phyloP scores from a whole-genome alignment of 176 grass and related monocot species.

The Carex kokanica region DNA sequence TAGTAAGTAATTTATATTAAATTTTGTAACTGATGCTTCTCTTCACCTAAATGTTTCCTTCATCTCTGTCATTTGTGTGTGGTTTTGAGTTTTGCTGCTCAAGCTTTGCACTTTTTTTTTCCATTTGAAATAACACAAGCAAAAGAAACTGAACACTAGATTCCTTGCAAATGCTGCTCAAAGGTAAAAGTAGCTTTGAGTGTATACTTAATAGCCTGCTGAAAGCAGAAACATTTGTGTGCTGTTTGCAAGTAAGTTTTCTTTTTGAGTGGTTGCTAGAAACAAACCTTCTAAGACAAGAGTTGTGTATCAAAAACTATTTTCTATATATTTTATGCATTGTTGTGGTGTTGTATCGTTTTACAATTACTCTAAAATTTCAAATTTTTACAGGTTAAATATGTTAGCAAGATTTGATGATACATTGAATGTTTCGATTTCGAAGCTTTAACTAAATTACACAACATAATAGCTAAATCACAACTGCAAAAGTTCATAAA shows the following conservation, averaged over 20 bases:
- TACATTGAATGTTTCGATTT: neutral
- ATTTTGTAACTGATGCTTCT: too few relatives aligned
- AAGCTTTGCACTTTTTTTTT: too few relatives aligned
- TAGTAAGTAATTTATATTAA: too few relatives aligned
- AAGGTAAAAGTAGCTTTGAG: too few relatives aligned
- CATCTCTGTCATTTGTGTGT: too few relatives aligned
- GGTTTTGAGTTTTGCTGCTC: too few relatives aligned
- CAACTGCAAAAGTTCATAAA: neutral
- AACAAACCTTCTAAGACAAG: neutral
- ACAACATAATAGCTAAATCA: neutral
- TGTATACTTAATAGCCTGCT: too few relatives aligned
- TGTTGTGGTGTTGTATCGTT: neutral
- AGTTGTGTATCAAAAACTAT: neutral
- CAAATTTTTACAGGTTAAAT: neutral
- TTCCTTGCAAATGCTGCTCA: too few relatives aligned
- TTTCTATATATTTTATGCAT: neutral
- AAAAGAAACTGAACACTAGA: too few relatives aligned
- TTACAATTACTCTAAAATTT: neutral
- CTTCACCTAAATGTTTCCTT: too few relatives aligned
- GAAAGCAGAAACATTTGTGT: neutral
- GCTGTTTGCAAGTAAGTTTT: neutral
- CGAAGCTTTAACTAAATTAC: neutral
- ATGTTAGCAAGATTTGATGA: neutral
- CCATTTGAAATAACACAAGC: too few relatives aligned
- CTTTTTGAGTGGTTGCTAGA: neutral